These are phyloP conservation scores for Alternaria solani DNA, from an alignment of 2,329 filamentous ascomycete species.

Conservation along the genomic window DNA sequence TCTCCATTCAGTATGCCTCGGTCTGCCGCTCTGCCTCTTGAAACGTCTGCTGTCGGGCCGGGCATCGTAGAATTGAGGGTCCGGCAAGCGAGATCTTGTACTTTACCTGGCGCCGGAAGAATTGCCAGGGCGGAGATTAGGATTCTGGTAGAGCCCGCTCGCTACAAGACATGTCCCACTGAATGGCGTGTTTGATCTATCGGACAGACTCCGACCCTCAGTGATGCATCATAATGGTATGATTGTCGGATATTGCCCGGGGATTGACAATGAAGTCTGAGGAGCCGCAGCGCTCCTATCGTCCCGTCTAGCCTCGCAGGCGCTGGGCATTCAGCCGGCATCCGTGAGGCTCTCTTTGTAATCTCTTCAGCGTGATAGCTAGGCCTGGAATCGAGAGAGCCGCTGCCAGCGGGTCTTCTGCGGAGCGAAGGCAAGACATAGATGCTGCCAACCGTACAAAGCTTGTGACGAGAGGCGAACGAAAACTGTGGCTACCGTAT, in stretches of 20 bases:
- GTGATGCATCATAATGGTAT: not conserved
- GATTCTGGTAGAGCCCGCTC: constrained; percentile 22
- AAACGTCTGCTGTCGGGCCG: constrained; percentile 18
- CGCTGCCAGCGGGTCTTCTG: constrained; percentile 2
- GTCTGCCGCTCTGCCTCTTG: constrained; percentile 9
- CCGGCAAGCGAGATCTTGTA: constrained; percentile 22
- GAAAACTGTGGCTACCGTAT: constrained; percentile 17
- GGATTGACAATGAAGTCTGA: not conserved
- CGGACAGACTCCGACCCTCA: constrained; percentile 10
- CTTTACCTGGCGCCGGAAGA: constrained; percentile 24
- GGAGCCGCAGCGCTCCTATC: constrained; percentile 17
- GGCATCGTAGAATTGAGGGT: constrained; percentile 11
- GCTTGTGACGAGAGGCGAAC: not conserved
- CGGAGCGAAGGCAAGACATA: constrained; percentile 2
- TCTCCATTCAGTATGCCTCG: constrained; percentile 23
- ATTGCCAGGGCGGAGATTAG: constrained; percentile 27
- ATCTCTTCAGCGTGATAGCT: not conserved
- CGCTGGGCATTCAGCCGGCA: constrained; percentile 24
- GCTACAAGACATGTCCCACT: constrained; percentile 15
- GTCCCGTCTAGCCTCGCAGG: constrained; percentile 9
- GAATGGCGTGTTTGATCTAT: constrained; percentile 1
- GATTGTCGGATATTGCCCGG: not conserved
- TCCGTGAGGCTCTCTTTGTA: constrained; percentile 32
- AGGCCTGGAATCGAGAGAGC: constrained; percentile 9
- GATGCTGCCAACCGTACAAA: not conserved